A percentile compares a stretch with the other conserved stretches of the same genome.
phyloP scores from a whole-genome alignment of 2,329 filamentous ascomycete genomes.

The Ophiostoma pallidulum region DNA sequence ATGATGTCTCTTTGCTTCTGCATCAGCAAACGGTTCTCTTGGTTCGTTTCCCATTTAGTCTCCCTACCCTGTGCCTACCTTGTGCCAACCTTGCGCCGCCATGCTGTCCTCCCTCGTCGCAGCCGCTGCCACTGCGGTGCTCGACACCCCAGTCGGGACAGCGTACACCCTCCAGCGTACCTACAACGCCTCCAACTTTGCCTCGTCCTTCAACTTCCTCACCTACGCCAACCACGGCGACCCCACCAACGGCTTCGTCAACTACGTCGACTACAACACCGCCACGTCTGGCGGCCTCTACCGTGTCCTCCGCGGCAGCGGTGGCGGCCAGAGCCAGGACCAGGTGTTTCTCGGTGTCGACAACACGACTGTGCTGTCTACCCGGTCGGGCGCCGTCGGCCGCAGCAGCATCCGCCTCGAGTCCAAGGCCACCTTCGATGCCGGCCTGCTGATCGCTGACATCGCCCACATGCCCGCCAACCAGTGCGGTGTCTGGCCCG shows the following conservation, averaged over 20 bases:
- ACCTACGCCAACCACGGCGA: slow-evolving; percentile 11
- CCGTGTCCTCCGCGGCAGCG: slow-evolving; percentile 21
- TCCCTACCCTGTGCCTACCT: too few relatives aligned
- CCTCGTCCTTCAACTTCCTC: not conserved
- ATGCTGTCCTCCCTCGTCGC: too few relatives aligned
- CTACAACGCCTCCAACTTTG: slow-evolving; percentile 11
- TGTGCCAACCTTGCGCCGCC: too few relatives aligned
- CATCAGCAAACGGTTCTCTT: too few relatives aligned
- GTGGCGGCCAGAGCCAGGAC: slow-evolving; percentile 3
- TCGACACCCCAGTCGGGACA: too few relatives aligned
- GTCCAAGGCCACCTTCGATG: slow-evolving; percentile 35
- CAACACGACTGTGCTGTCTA: slow-evolving; percentile 23
- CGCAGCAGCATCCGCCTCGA: slow-evolving; percentile 37
- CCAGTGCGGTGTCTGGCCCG: slow-evolving; percentile 41
- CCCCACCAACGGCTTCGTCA: slow-evolving; percentile 19
- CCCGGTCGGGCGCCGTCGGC: slow-evolving; percentile 18
- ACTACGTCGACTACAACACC: slow-evolving; percentile 29
- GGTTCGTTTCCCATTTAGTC: too few relatives aligned
- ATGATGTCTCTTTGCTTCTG: too few relatives aligned
- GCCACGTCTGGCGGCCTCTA: slow-evolving; percentile 32
- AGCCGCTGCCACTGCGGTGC: too few relatives aligned
- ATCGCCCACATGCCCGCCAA: slow-evolving; percentile 41
- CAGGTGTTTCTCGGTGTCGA: slow-evolving; percentile 38
- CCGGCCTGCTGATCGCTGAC: slow-evolving; percentile 38
- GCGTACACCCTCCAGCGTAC: slow-evolving; percentile 2